Evolutionary conservation across 176 grass and related monocot genomes (phyloP), one percentile per base, ranked within the genome.

Genomic region (Juncus effusus): DNA sequence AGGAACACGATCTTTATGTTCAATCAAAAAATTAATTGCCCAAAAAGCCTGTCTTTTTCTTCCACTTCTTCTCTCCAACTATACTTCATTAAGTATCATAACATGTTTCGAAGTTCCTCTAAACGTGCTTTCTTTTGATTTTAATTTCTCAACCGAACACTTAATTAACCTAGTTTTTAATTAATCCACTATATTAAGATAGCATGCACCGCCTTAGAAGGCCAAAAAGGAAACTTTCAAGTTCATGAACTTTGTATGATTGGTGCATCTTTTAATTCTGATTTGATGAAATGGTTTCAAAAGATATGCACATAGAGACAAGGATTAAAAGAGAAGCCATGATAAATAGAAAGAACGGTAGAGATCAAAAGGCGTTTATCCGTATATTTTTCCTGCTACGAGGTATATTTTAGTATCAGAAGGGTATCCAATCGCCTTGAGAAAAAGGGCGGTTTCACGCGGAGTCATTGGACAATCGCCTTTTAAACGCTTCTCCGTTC

Each of bases 1-100:
- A 1, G 19, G 19, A 28, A 28, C 65, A 42, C 65, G 28, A 79
- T 79, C 83, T 86, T 90, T 89, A 74, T 40, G 70, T 74, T 86
- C 70, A 86, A 86, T 95, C 76, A 83, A 54, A 28, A 28, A 28
- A 19, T 35, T 42, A 60, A 12, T 51, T 61, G 49, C 73, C 65
- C 39, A 67, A 71, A 40, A 67, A 38, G 5, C 63, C 68, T n/a
- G 61, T 49, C 4, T 80, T 63, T 40, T 38, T 2, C 11, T 54
- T 36, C 35, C 49, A 59, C 42, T 61, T 54, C 1, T 54, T 16
- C 15, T 28, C 39, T 40, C 58, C 28, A 47, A 47, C 44, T 47
- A 47, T 47, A 47, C 44, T 47, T 47, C 44, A 47, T 9, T 5
- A 47, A 47, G 44, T 47, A 47, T 47, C 28, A 40, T 51, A 52